These are phyloP conservation scores for Panaeolus cyanescens DNA, from an alignment of 768 basidiomycete species.

Conservation along the genomic window DNA sequence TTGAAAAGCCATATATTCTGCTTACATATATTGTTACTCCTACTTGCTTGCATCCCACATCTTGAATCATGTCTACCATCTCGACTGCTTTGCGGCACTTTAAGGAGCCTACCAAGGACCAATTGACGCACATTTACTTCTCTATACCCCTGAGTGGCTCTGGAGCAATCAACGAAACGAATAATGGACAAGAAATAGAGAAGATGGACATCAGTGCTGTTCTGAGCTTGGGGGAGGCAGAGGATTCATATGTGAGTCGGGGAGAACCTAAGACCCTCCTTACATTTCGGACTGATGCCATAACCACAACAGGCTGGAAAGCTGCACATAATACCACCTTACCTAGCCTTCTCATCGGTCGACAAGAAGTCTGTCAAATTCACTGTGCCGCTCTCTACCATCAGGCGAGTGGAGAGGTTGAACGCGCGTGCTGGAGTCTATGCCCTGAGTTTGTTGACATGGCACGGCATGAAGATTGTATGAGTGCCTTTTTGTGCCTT, in stretches of 20 bases:
- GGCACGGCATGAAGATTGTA: slow-evolving; percentile 95
- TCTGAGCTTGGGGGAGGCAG: slow-evolving; percentile 80
- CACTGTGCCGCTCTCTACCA: slow-evolving; percentile 88
- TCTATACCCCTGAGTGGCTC: slow-evolving; percentile 61
- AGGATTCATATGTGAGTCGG: slow-evolving; percentile 88
- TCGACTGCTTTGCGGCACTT: slow-evolving; percentile 88
- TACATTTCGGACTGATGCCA: slow-evolving; percentile 7
- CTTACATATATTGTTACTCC: not conserved
- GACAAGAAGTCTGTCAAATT: slow-evolving; percentile 93
- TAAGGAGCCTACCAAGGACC: slow-evolving; percentile 91
- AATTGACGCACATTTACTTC: slow-evolving; percentile 84
- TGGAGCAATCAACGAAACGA: slow-evolving; percentile 22
- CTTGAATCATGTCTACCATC: slow-evolving; percentile 67
- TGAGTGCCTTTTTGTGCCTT: slow-evolving; percentile 25
- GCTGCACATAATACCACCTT: slow-evolving; percentile 85
- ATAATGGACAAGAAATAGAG: slow-evolving; percentile 45
- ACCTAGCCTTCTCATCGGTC: slow-evolving; percentile 85
- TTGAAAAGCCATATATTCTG: not conserved
- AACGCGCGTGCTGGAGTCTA: slow-evolving; percentile 95
- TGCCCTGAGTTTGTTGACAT: slow-evolving; percentile 90
- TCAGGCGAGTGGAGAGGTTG: slow-evolving; percentile 91
- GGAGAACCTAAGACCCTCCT: not conserved
- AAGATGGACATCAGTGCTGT: slow-evolving; percentile 91
- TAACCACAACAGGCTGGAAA: slow-evolving; percentile 72
- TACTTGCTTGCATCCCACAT: not conserved